Evolutionary conservation across 208 protist species (phyloP), one percentile per base, ranked within the genome.

Genomic region (Trypanosoma congolense): DNA sequence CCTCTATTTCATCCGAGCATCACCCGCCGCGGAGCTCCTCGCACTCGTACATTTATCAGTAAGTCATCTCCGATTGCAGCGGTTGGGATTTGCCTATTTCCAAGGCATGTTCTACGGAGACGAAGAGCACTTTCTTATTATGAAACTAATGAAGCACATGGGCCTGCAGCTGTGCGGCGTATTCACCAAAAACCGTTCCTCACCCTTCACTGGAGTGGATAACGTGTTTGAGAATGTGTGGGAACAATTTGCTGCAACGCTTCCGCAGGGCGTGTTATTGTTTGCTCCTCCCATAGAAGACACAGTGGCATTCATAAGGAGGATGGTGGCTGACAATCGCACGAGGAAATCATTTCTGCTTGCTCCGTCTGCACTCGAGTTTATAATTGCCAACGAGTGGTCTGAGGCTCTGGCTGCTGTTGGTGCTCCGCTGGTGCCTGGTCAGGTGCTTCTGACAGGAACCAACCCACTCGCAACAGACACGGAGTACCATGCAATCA

Each of bases 31-130:
- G 5, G 49, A 55, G 30, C 16, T 41, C n/a, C 9, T 41, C 24
- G 49, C 49, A 41, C 18, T 55, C 4, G 30, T 55, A 12, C 49
- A 30, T 16, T 55, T 29, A 22, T 9, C 29, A 25, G 30, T 55
- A 3, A 41, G 19, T 21, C 31, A 55, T 22, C 31, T 55, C 4
- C 49, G 49, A 3, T 4, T 55, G 18, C 25, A 22, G 12, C 24
- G 33, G 33, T 12, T 38, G 33, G 49, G 49, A 35, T 55, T 55
- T 41, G 41, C 41, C 29, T 55, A 55, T 41, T 9, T 55, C n/a
- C 10, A 35, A 22, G 31, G 25, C 19, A n/a, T 40, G 12, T 40
- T 30, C 5, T 42, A 41, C 22, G 49, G 49, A 4, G 49, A 55
- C 0, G 21, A 4, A 1, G 49, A 55, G 49, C 1, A 55, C 18